Base-by-base conservation (phyloP, 2,329 filamentous ascomycete genomes). In the Lachnellula willkommii region DNA sequence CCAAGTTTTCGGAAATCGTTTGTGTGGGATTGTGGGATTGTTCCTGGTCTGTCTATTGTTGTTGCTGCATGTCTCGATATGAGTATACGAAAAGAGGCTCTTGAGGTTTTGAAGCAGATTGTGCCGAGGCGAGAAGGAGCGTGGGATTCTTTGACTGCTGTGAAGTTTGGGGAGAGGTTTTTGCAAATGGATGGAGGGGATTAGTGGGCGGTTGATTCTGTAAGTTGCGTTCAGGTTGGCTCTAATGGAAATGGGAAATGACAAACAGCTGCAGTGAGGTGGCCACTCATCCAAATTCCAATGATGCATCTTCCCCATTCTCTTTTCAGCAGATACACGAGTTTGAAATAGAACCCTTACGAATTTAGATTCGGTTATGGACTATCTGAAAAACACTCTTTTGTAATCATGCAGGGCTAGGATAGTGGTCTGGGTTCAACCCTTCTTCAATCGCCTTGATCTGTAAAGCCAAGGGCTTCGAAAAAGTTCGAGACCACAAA, bases 401-500 rank as follows among this genome's bases (percentile, higher is more conserved):
- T 12, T 12, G 9, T 32, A 32, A 12, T 32, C 28, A 32, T 32
- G 9, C 28, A 32, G 2, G 28, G 28, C 28, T 32, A 12, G 28
- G 4, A 32, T 32, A 42, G 17, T 42, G 17, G 15, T 42, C 39
- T 42, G 15, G 2, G 15, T 42, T 22, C 17, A 50, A 50, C 15
- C 47, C 47, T 50, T 50, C 47, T 37, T 50, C 47, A 4, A 66
- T 56, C 4, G 72, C 71, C 46, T 71, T 70, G 57, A 75, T 75
- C 62, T 75, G 72, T 54, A 75, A 47, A 2, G 72, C 73, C 51
- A 75, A 60, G 35, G 70, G 65, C 26, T 64, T 58, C 3, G 71
- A 73, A 53, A 70, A 71, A 43, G 70, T 69, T 35, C 73, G 66
- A 42, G 67, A 71, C 39, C 39, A 42, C 8, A 42, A 15, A 42